Percentiles rank a stretch among this genome's conserved stretches.
Evolutionary conservation across 1,284 basidiomycete genomes (phyloP).

Genomic region (Tremellales sp.): DNA sequence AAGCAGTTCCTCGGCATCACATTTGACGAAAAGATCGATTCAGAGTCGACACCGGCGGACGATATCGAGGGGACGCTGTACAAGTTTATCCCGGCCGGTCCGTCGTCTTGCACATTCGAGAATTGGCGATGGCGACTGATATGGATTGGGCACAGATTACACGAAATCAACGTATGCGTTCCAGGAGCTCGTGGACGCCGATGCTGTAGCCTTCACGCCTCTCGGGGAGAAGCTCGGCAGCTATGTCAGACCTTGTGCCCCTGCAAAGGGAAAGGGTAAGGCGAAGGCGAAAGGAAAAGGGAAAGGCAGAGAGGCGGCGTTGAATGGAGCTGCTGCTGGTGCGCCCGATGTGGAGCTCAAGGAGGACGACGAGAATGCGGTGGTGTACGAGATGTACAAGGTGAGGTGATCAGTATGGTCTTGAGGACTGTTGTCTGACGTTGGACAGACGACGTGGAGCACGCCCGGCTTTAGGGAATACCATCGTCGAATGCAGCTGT

Average conservation of each 20-base stretch:
- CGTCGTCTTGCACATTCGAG: too few relatives aligned
- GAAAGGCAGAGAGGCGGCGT: conserved; percentile 3
- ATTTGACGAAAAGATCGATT: conserved; percentile 63
- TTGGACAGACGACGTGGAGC: conserved; percentile 68
- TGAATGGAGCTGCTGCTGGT: conserved; percentile 8
- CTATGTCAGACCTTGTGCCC: conserved; percentile 60
- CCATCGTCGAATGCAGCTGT: conserved; percentile 90
- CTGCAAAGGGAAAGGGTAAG: conserved; percentile 58
- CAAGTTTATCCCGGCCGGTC: conserved; percentile 75
- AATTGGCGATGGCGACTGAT: conserved; percentile 5
- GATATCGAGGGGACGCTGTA: conserved; percentile 76
- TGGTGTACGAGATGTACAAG: conserved; percentile 81
- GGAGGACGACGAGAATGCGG: conserved; percentile 56
- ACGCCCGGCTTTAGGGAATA: conserved; percentile 89
- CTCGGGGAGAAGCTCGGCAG: conserved; percentile 69
- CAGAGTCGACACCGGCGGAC: conserved; percentile 71
- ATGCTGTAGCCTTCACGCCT: conserved; percentile 71
- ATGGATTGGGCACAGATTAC: too few relatives aligned
- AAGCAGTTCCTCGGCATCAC: conserved; percentile 68
- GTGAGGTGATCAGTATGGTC: conserved; percentile 53
- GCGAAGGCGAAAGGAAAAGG: conserved; percentile 32
- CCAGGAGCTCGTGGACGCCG: conserved; percentile 63
- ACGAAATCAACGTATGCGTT: conserved; percentile 65
- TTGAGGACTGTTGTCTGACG: conserved; percentile 12
- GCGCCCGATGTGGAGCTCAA: conserved; percentile 47